Evolutionary conservation across 305 asterid species (phyloP).

Genomic region (Fraxinus greggii): DNA sequence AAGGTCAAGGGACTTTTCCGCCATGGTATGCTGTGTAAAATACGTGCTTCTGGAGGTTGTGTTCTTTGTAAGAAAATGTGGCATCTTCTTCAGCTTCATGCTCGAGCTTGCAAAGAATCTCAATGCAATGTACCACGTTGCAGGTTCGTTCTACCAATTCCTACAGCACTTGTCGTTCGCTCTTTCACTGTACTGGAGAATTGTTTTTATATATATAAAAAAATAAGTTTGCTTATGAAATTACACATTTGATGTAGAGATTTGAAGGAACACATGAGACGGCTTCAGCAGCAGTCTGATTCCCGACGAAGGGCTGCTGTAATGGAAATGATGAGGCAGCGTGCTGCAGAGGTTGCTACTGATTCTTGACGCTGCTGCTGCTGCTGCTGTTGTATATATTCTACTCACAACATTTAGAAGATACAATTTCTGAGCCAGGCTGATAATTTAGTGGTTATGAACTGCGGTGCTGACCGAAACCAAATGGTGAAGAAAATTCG

Average conservation of each 20-base stretch:
- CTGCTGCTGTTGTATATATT: slow-evolving; percentile 30
- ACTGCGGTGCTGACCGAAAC: not conserved
- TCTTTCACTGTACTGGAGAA: not conserved
- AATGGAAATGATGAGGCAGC: slow-evolving; percentile 76
- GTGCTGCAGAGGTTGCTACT: slow-evolving; percentile 42
- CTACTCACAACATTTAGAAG: slow-evolving; percentile 20
- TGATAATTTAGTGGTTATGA: slow-evolving; percentile 25
- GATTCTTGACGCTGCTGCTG: not conserved
- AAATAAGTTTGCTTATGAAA: not conserved
- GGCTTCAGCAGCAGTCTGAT: slow-evolving; percentile 62
- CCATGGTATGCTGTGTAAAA: slow-evolving; percentile 79
- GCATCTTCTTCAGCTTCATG: slow-evolving; percentile 92
- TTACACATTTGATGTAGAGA: slow-evolving; percentile 38
- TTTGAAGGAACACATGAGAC: slow-evolving; percentile 49
- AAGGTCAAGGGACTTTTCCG: slow-evolving; percentile 97
- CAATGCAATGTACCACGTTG: slow-evolving; percentile 91
- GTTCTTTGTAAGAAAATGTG: slow-evolving; percentile 91
- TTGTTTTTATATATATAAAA: too few species aligned
- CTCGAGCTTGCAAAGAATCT: slow-evolving; percentile 92
- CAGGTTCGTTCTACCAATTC: slow-evolving; percentile 46
- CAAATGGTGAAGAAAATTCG: slow-evolving; percentile 21
- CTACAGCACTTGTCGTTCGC: not conserved
- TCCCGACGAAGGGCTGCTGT: slow-evolving; percentile 69
- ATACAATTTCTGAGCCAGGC: slow-evolving; percentile 23
- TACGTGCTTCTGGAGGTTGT: slow-evolving; percentile 90